Conservation (phyloP, 768 basidiomycete genomes). For the Suillus decipiens region DNA sequence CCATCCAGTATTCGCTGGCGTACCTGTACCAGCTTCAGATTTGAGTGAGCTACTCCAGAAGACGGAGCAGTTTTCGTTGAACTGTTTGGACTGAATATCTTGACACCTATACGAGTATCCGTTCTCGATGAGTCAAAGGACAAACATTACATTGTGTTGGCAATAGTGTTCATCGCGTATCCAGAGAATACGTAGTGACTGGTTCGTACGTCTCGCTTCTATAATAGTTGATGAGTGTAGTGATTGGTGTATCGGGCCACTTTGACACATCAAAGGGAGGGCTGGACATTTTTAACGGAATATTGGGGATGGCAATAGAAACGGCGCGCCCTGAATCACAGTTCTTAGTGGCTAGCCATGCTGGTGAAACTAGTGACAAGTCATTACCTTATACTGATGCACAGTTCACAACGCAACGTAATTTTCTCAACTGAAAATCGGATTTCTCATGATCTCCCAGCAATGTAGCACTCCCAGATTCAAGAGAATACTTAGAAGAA, state of each 20-base stretch:
- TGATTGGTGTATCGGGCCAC: not conserved
- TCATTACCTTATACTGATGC: not conserved
- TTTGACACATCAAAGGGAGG: not conserved
- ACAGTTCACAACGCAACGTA: not conserved
- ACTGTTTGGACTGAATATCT: constrained; percentile 28
- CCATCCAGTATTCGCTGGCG: not conserved
- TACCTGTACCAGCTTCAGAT: not conserved
- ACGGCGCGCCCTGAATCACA: not conserved
- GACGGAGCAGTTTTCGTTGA: constrained; percentile 23
- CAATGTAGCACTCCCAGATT: not conserved
- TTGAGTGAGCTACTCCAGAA: constrained; percentile 19
- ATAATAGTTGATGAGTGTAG: not conserved
- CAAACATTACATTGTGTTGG: not conserved
- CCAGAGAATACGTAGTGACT: not conserved
- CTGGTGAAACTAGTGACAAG: not conserved
- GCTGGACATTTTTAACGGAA: not conserved
- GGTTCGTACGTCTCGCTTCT: not conserved
- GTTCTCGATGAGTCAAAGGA: not conserved
- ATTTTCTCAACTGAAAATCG: not conserved
- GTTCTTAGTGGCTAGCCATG: not conserved
- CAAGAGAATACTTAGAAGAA: not conserved
- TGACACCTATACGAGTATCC: not conserved
- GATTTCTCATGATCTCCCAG: not conserved
- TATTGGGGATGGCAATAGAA: not conserved
- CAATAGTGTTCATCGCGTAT: not conserved